A percentile compares a stretch with the other conserved stretches of the same genome.
These are phyloP conservation scores for Peniophora sp. DNA, from an alignment of 1,284 basidiomycete genomes.

Conservation along the genomic window DNA sequence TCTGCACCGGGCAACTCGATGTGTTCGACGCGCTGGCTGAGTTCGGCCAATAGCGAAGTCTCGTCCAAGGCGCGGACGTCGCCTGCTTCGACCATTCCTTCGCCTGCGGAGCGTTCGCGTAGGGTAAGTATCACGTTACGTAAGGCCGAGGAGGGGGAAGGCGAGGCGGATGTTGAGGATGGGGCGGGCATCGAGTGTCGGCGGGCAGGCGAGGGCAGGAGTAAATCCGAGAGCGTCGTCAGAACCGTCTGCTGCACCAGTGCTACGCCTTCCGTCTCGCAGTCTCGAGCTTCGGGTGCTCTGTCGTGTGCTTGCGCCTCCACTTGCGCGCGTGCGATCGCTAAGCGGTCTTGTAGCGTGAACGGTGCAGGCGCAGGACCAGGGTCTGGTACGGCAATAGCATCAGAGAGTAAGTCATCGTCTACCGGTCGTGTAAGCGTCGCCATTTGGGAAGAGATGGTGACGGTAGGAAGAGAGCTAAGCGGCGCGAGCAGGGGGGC, in stretches of 20 bases:
- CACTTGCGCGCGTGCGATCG: background rate
- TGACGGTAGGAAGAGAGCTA: too few relatives aligned
- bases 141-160: conserved; percentile 44
- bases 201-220: conserved; percentile 56
- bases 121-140: conserved; percentile 59
- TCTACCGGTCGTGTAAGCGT: background rate
- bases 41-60: conserved; percentile 52
- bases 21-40: conserved; percentile 43
- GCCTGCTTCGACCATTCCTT: conserved; percentile 38
- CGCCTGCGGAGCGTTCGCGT: conserved; percentile 34
- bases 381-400: background rate
- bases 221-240: conserved; percentile 65
- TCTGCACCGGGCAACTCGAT: conserved; percentile 41
- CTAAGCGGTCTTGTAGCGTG: background rate
- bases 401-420: background rate
- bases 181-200: conserved; percentile 53
- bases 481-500: background rate
- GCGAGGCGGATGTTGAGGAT: conserved; percentile 23
- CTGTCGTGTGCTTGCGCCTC: background rate
- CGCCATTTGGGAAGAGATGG: conserved; percentile 6
- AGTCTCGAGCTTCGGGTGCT: background rate
- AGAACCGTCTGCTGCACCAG: conserved; percentile 66
- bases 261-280: conserved; percentile 28
- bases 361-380: background rate
- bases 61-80: conserved; percentile 28